phyloP scores from a whole-genome alignment of 2,329 filamentous ascomycete genomes.

The Westerdykella aurantiaca region DNA sequence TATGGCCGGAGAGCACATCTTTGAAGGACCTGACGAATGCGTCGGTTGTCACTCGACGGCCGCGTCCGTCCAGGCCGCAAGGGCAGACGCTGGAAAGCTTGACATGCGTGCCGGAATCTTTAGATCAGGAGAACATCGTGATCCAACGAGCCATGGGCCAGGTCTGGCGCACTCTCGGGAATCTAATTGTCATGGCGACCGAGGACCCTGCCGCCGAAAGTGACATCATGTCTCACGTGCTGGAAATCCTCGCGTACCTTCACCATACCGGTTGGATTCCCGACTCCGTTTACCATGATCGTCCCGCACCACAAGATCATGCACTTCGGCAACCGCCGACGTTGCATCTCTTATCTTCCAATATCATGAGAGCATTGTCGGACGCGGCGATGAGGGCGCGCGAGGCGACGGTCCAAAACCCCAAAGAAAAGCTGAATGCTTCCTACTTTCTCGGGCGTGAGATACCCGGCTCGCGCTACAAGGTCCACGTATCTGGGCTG shows the following conservation, averaged over 20 bases:
- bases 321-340: conserved; percentile 45
- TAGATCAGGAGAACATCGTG: conserved; percentile 13
- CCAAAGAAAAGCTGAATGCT: conserved; percentile 28
- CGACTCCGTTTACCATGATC: conserved; percentile 41
- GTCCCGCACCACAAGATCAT: conserved; percentile 27
- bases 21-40: conserved; percentile 21
- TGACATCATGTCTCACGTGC: conserved; percentile 39
- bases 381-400: conserved; percentile 48
- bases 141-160: conserved; percentile 39
- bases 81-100: conserved; percentile 19
- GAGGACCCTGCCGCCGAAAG: conserved; percentile 16
- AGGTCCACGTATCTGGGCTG: conserved; percentile 37
- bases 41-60: conserved; percentile 16
- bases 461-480: conserved; percentile 41
- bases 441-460: conserved; percentile 40
- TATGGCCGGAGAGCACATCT: conserved; percentile 14
- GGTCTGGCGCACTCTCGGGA: conserved; percentile 43
- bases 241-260: conserved; percentile 45
- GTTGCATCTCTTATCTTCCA: conserved; percentile 43
- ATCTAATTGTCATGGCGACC: conserved; percentile 40
- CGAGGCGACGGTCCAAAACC: conserved; percentile 31
- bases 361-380: conserved; percentile 46
- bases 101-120: conserved; percentile 22
- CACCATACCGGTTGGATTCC: conserved; percentile 46
- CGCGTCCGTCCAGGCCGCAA: conserved; percentile 10